Evolutionary conservation across 192 early-diverging fungal species (phyloP).

Genomic region (Linnemannia schmuckeri): DNA sequence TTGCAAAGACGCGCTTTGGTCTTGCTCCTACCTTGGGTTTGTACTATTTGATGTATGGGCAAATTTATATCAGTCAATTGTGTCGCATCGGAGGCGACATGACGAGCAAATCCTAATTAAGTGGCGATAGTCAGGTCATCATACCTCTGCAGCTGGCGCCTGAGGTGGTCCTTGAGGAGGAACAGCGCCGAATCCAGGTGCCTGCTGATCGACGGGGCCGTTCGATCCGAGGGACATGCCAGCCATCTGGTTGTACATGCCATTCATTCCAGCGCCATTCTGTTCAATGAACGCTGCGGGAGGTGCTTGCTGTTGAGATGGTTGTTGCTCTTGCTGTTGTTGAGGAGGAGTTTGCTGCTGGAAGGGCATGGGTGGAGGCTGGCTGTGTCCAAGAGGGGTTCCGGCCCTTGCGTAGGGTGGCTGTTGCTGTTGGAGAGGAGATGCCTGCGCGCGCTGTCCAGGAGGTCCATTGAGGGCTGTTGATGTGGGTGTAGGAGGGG

Average conservation of each 20-base stretch:
- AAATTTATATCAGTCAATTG: neutral
- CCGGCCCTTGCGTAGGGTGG: slow-evolving; percentile 16
- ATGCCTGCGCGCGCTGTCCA: slow-evolving; percentile 19
- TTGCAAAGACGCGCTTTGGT: slow-evolving; percentile 43
- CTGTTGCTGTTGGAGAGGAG: slow-evolving; percentile 32
- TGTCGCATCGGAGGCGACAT: neutral
- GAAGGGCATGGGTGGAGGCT: neutral
- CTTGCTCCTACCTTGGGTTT: slow-evolving; percentile 48
- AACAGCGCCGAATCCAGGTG: slow-evolving; percentile 18
- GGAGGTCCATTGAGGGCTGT: slow-evolving; percentile 23
- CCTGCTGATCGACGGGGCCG: slow-evolving; percentile 16
- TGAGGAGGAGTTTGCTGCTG: neutral
- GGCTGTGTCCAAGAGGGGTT: slow-evolving; percentile 34
- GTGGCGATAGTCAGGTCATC: neutral
- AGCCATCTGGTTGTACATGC: slow-evolving; percentile 37
- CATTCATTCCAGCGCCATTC: slow-evolving; percentile 31
- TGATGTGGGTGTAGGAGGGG: slow-evolving; percentile 29
- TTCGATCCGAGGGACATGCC: slow-evolving; percentile 37
- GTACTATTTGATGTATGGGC: slow-evolving; percentile 3
- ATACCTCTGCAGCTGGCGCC: slow-evolving; percentile 32
- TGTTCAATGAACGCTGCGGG: slow-evolving; percentile 15
- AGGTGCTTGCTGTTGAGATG: slow-evolving; percentile 17
- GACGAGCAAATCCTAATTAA: no score
- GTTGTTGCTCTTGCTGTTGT: slow-evolving; percentile 19
- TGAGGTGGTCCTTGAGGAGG: slow-evolving; percentile 31